Evolutionary conservation across 1,139 yeast genomes (phyloP), one percentile per base, ranked within the genome.

Genomic region (Scheffersomyces titani): DNA sequence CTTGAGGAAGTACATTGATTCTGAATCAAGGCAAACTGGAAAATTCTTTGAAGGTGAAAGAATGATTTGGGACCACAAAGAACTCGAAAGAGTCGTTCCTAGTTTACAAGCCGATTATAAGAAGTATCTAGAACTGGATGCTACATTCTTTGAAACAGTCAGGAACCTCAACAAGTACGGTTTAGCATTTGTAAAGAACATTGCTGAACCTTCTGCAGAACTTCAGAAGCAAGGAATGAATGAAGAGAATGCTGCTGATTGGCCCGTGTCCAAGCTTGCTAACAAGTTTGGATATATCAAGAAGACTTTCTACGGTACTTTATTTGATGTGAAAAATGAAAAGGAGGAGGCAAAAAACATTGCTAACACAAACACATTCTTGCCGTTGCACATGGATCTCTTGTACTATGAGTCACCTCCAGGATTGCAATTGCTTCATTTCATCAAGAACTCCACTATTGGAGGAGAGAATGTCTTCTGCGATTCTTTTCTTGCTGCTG

Each of bases 361-460:
- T 52, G 96, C 96, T 1, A 86, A 89, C 65, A 88, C 96, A 2
- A 78, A 81, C 53, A 81, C 81, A 1, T 85, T 85, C 61, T 77
- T 90, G 54, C 94, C 94, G 3, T 76, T 90, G 57, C 97, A 90
- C 65, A 90, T 89, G 91, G 96, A 90, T 64, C 77, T 90, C 49
- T 78, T 88, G 53, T 90, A 90, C 71, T 87, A 89, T 67, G 94
- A 90, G 69, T 86, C 92, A 9, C 96, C 96, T 1, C 97, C 97
- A 0, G 96, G 96, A 0, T 75, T 90, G 47, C 96, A 90, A 67
- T 70, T 89, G 46, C 76, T 90, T 51, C 96, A 90, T 64, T 81
- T 85, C 54, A 82, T 90, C 52, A 78, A 84, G 53, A 90, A 90
- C 69, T 77, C 83, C 6, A 83, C 90, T 4, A 60, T 64, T 2